These are phyloP conservation scores for Aspergillus versicolor DNA, from an alignment of 2,329 filamentous ascomycete genomes.

Conservation along the genomic window DNA sequence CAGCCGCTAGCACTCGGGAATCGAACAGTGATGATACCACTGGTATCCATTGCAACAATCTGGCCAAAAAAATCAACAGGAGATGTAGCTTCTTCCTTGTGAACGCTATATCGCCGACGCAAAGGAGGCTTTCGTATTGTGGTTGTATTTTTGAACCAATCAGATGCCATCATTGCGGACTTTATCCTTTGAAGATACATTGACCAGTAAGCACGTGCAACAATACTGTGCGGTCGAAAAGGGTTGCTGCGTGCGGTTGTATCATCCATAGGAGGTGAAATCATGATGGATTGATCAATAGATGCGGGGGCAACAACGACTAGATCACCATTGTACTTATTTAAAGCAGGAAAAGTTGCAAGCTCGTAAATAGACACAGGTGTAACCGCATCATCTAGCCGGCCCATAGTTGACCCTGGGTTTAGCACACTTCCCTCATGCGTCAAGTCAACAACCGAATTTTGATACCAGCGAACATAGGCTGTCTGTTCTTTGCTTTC, in stretches of 20 bases:
- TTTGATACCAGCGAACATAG: constrained; percentile 54
- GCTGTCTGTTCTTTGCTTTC: constrained; percentile 58
- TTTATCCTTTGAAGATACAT: constrained; percentile 21
- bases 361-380: constrained; percentile 62
- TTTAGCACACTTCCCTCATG: constrained; percentile 36
- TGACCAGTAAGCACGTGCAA: constrained; percentile 11
- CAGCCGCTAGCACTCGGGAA: constrained; percentile 51
- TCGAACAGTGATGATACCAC: constrained; percentile 56
- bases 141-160: constrained; percentile 23
- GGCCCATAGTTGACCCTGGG: constrained; percentile 45
- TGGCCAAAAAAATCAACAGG: constrained; percentile 55
- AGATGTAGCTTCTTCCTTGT: constrained; percentile 12
- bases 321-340: constrained; percentile 52
- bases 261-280: neutral
- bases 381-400: constrained; percentile 42
- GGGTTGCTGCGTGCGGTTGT: neutral
- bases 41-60: constrained; percentile 53
- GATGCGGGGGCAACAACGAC: constrained; percentile 47
- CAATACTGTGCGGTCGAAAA: neutral
- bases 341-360: constrained; percentile 49
- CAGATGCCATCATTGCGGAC: constrained; percentile 13
- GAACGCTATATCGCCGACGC: constrained; percentile 19
- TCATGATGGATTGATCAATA: constrained; percentile 15
- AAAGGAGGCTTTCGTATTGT: constrained; percentile 16
- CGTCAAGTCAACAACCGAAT: constrained; percentile 37